phyloP scores from a whole-genome alignment of 257 asterid species.

The Solanum medicagineum region DNA sequence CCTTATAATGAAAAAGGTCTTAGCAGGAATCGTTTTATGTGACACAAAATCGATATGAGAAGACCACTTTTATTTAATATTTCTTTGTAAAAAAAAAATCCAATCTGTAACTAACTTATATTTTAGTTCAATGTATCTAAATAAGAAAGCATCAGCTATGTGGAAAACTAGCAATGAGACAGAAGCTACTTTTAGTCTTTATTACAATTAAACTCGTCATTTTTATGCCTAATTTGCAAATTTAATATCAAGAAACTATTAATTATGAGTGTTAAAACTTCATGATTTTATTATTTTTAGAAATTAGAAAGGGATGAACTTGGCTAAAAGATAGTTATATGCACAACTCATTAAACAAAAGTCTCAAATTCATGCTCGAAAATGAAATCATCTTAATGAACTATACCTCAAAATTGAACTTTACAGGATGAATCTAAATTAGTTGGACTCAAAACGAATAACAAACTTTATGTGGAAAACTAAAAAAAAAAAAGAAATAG shows the following conservation, averaged over 20 bases:
- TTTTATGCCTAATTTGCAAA: background rate
- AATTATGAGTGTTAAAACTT: background rate
- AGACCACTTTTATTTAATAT: background rate
- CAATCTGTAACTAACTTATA: background rate
- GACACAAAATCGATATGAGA: background rate
- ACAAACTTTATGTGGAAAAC: fast-evolving
- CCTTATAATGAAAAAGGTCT: too few species aligned
- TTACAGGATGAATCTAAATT: background rate
- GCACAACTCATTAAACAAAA: background rate
- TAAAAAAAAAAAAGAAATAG: background rate
- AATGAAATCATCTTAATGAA: background rate
- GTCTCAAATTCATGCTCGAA: background rate
- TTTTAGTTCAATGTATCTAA: background rate
- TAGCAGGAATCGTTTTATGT: background rate
- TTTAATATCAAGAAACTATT: background rate
- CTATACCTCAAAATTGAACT: background rate
- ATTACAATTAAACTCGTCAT: background rate
- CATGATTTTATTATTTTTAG: background rate
- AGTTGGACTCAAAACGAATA: background rate
- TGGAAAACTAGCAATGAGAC: background rate
- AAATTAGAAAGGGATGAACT: background rate
- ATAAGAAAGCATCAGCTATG: background rate
- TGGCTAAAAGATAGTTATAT: background rate
- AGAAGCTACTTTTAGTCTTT: background rate
- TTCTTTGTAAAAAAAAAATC: background rate